phyloP scores from a whole-genome alignment of 495 filamentous ascomycete species.

The Diplogelasinospora grovesii region DNA sequence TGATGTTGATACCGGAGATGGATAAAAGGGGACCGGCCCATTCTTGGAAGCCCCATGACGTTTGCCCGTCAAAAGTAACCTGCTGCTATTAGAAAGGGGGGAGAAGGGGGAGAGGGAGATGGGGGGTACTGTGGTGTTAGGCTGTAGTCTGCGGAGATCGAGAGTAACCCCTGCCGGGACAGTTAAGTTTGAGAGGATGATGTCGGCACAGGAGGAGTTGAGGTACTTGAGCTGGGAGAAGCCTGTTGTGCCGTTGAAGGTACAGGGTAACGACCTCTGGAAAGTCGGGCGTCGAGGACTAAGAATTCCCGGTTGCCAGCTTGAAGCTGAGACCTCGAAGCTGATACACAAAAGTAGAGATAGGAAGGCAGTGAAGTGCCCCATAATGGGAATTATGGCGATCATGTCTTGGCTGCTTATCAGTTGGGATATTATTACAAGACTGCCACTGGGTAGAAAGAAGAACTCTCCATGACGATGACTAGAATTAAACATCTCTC shows the following conservation, averaged over 20 bases:
- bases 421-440: too few relatives aligned
- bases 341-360: too few relatives aligned
- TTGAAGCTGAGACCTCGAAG: too few relatives aligned
- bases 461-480: too few relatives aligned
- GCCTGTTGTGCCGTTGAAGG: constrained; percentile 4
- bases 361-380: too few relatives aligned
- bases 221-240: neutral
- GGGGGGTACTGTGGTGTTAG: constrained; percentile 5
- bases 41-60: constrained; percentile 18
- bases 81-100: too few relatives aligned
- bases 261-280: neutral
- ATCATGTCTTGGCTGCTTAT: too few relatives aligned
- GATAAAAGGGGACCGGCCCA: constrained; percentile 45
- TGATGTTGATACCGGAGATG: constrained; percentile 42
- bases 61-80: constrained; percentile 43
- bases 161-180: constrained; percentile 6
- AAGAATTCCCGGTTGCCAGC: too few relatives aligned
- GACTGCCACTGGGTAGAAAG: too few relatives aligned
- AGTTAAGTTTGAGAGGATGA: constrained; percentile 5
- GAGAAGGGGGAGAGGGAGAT: too few relatives aligned
- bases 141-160: constrained; percentile 3
- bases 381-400: too few relatives aligned
- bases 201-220: constrained; percentile 3
- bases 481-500: too few relatives aligned
- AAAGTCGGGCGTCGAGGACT: neutral